A percentile compares a stretch with the other conserved stretches of the same genome.
Evolutionary conservation across 768 basidiomycete genomes (phyloP).

Genomic region (Lactarius tabidus): DNA sequence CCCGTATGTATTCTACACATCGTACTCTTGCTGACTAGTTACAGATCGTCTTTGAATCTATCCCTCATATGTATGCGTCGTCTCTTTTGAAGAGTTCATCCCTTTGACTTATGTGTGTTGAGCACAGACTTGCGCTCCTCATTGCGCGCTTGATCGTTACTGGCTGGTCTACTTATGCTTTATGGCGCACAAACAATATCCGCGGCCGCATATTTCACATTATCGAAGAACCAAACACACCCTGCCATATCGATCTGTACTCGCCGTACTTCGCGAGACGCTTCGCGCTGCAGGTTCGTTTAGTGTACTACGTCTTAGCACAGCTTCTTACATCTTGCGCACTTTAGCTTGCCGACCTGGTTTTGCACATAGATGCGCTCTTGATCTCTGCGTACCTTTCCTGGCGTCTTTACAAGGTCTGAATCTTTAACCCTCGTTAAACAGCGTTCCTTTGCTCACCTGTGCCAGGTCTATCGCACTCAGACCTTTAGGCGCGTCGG

Average conservation of each 20-base stretch:
- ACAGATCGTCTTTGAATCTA: constrained; percentile 45
- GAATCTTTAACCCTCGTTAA: neutral
- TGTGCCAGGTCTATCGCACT: constrained; percentile 40
- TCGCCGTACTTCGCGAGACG: constrained; percentile 42
- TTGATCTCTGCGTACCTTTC: constrained; percentile 43
- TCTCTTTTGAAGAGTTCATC: neutral
- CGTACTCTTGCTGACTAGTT: neutral
- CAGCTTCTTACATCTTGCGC: neutral
- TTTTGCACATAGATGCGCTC: constrained; percentile 43
- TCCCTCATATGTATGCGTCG: constrained; percentile 47
- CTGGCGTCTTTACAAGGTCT: constrained; percentile 43
- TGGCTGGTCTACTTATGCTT: constrained; percentile 48
- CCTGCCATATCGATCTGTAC: constrained; percentile 49
- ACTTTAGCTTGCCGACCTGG: constrained; percentile 45
- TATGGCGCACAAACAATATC: constrained; percentile 44
- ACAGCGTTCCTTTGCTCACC: neutral
- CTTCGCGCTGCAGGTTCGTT: constrained; percentile 40
- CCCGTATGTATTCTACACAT: neutral
- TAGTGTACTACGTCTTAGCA: neutral
- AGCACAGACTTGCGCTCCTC: constrained; percentile 43
- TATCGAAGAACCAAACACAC: constrained; percentile 38
- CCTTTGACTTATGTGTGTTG: neutral
- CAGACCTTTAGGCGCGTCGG: constrained; percentile 51
- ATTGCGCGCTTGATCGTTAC: constrained; percentile 45
- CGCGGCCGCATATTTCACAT: constrained; percentile 36